A percentile compares a stretch with the other conserved stretches of the same genome.
These are phyloP conservation scores for Chenopodium suecicum DNA, from an alignment of 148 eudicot genomes.

Conservation along the genomic window DNA sequence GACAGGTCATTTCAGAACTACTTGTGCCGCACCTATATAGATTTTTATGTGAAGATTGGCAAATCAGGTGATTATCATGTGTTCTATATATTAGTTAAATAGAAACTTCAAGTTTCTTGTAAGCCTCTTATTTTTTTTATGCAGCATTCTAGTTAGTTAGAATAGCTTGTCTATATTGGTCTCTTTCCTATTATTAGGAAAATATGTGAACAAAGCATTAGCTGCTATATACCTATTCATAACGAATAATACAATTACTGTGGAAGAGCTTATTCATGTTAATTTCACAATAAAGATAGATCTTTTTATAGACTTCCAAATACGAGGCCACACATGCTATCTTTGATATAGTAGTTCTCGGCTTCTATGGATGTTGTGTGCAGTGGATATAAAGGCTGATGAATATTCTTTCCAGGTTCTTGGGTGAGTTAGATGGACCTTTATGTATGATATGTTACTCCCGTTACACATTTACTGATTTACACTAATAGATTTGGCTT, in stretches of 20 bases:
- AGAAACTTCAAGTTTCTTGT: background rate
- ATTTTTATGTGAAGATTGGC: background rate
- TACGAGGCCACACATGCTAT: too few species aligned
- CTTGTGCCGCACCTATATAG: constrained; percentile 54
- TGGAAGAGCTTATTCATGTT: background rate
- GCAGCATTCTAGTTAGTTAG: background rate
- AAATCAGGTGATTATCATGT: background rate
- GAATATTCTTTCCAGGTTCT: too few species aligned
- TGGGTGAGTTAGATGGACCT: too few species aligned
- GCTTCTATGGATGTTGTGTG: too few species aligned
- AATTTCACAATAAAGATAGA: background rate
- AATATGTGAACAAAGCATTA: background rate
- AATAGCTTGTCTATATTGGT: constrained; percentile 1
- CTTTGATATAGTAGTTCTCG: too few species aligned
- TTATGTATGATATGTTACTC: too few species aligned
- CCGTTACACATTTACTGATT: too few species aligned
- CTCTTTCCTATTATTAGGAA: constrained; percentile 14
- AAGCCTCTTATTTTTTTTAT: background rate
- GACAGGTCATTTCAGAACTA: constrained; percentile 67
- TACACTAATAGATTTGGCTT: background rate
- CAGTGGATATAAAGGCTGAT: too few species aligned
- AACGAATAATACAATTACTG: constrained; percentile 7
- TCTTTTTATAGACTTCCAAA: background rate
- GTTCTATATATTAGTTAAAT: constrained; percentile 12
- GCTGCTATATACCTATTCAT: background rate